Base-by-base conservation (phyloP, 2,329 filamentous ascomycete genomes). In the Exserohilum turcica region DNA sequence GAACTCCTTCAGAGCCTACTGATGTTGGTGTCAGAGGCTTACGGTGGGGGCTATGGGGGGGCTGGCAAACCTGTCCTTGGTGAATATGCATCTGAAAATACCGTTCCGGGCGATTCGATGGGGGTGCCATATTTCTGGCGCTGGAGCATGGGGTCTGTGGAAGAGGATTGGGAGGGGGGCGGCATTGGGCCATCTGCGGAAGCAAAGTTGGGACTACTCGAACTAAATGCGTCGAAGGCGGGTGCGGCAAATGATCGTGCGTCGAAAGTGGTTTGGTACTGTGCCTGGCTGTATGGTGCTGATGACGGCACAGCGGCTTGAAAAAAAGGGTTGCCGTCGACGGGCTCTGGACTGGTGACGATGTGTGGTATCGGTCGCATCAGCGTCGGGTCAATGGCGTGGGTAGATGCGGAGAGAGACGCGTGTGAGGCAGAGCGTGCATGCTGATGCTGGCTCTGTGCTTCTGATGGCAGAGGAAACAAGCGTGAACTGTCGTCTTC, bases 1-100 rank as follows among this genome's bases (percentile, higher is more conserved):
- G 51, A 21, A 54, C 54, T 10, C 75, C 74, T 42, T 76, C 74
- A 0, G 70, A 68, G 24, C 67, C 71, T 48, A 68, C 66, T 64
- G 71, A 74, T 43, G 65, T 72, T 31, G 76, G 80, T 49, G 74
- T 83, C 63, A 75, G 76, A 59, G 74, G 78, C 57, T 76, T 62
- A 60, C 77, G 72, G 74, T 68, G 74, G n/a, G 74, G 76, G 51
- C 74, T 78, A 52, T 76, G 77, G 18, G 77, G 77, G 68, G 35
- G 72, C 70, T 55, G 63, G 67, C 65, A 70, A 66, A 63, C 69
- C 66, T 65, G 68, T 67, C 27, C 68, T 67, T 15, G 77, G 76
- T 29, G 77, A 78, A 37, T 67, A 68, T 32, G 75, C 63, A 19
- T 74, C 68, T 12, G 66, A 66, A 8, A 56, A 51, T 5, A 61